Conservation (phyloP, 306 rosid genomes). For the Rubus idaeus region DNA sequence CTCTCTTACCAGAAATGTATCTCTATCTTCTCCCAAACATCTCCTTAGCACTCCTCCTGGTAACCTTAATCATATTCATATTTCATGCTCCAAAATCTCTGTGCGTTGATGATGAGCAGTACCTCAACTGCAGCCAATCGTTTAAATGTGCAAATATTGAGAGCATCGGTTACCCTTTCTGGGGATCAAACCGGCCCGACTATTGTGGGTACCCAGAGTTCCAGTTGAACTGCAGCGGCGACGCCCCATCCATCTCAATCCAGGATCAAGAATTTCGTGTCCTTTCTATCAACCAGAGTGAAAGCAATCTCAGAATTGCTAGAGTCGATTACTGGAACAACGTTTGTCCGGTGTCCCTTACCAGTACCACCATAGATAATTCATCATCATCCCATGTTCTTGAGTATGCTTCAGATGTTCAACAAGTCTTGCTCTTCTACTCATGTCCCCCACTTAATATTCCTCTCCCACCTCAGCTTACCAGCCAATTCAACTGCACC, state of each 20-base stretch:
- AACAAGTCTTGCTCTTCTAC: constrained; percentile 32
- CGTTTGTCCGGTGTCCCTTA: background rate
- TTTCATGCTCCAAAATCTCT: constrained; percentile 22
- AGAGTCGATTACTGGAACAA: constrained; percentile 42
- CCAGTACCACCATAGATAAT: background rate
- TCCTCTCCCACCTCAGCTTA: background rate
- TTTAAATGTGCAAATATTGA: constrained; percentile 21
- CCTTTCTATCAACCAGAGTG: constrained; percentile 19
- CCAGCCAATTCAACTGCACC: constrained; percentile 36
- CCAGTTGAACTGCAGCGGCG: constrained; percentile 39
- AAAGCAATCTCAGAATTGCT: constrained; percentile 30
- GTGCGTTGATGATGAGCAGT: constrained; percentile 20
- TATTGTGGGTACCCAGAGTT: constrained; percentile 55
- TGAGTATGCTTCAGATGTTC: background rate
- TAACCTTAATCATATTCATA: background rate
- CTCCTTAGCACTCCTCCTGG: too few species aligned
- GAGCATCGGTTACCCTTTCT: constrained; percentile 45
- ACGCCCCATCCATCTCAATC: constrained; percentile 25
- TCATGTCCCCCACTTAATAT: constrained; percentile 33
- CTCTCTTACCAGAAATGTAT: too few species aligned
- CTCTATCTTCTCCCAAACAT: too few species aligned
- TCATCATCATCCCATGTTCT: background rate
- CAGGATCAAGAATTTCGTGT: constrained; percentile 22
- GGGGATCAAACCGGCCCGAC: constrained; percentile 37
- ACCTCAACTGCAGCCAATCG: constrained; percentile 25